Evolutionary conservation across 768 basidiomycete genomes (phyloP).

Genomic region (Crassisporium funariophilum): DNA sequence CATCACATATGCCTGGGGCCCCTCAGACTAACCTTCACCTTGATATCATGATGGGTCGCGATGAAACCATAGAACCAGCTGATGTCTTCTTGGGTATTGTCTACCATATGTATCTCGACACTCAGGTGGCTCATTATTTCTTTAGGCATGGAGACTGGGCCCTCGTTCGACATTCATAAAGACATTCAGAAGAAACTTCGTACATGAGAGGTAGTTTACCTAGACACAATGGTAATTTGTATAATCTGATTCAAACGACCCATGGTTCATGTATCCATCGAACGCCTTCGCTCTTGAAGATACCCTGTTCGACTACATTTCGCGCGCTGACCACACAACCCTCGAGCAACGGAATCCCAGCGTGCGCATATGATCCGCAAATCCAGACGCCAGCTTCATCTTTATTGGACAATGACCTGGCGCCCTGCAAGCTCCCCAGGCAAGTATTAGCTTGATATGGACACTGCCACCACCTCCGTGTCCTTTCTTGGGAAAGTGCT

Average conservation of each 20-base stretch:
- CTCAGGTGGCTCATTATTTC: constrained; percentile 10
- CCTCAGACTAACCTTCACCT: constrained; percentile 79
- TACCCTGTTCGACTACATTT: constrained; percentile 51
- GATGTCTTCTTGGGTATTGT: constrained; percentile 81
- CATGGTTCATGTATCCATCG: constrained; percentile 25
- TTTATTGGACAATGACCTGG: constrained; percentile 32
- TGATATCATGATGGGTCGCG: constrained; percentile 92
- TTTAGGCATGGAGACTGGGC: constrained; percentile 55
- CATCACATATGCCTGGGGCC: constrained; percentile 64
- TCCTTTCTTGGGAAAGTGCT: constrained; percentile 41
- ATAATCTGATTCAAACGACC: constrained; percentile 9
- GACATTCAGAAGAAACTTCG: constrained; percentile 67
- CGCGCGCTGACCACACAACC: constrained; percentile 79
- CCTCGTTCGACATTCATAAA: constrained; percentile 57
- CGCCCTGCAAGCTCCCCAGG: constrained; percentile 58
- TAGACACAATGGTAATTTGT: constrained; percentile 10
- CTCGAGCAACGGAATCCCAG: constrained; percentile 77
- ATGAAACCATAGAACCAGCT: constrained; percentile 74
- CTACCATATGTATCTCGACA: neutral
- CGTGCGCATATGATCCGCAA: constrained; percentile 70
- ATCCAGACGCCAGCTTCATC: constrained; percentile 59
- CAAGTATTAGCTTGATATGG: constrained; percentile 35
- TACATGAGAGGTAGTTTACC: constrained; percentile 35
- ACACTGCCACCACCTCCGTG: constrained; percentile 46
- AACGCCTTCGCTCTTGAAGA: constrained; percentile 38